Percentiles rank a stretch among this genome's conserved stretches.
phyloP scores from a whole-genome alignment of 352 stramenopile species.

The Phytophthora tentaculata region DNA sequence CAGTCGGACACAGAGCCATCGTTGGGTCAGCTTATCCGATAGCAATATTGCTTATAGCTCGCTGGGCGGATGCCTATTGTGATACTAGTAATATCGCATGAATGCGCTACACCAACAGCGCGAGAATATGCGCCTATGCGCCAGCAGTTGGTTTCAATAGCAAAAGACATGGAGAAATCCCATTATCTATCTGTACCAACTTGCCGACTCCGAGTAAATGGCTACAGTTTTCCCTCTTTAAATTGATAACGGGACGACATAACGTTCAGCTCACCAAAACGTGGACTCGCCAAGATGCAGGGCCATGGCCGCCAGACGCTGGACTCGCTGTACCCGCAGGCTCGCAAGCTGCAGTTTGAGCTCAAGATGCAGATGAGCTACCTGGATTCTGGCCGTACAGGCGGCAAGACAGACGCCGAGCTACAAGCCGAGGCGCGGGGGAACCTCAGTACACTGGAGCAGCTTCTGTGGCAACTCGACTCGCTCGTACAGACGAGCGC shows the following conservation, averaged over 20 bases:
- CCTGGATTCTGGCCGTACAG: conserved; percentile 66
- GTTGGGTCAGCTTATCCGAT: no score
- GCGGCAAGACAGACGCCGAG: conserved; percentile 59
- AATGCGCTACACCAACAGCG: no score
- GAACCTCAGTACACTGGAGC: conserved; percentile 77
- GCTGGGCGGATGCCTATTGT: no score
- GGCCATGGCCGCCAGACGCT: conserved; percentile 43
- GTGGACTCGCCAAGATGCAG: background rate
- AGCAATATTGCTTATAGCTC: no score
- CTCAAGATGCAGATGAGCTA: conserved; percentile 92
- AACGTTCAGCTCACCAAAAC: background rate
- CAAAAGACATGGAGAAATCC: no score
- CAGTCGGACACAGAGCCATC: no score
- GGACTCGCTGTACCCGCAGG: conserved; percentile 79
- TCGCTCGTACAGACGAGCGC: conserved; percentile 74
- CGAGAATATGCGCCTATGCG: no score
- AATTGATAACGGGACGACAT: background rate
- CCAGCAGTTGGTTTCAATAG: no score
- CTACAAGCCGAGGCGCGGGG: conserved; percentile 69
- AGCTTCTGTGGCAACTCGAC: conserved; percentile 84
- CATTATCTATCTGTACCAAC: no score
- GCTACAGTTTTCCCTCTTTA: background rate
- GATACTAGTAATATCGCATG: no score
- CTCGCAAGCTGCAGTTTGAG: conserved; percentile 87
- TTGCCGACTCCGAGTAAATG: no score